Base-by-base conservation (phyloP, 768 basidiomycete genomes). In the Termitomyces sp. region DNA sequence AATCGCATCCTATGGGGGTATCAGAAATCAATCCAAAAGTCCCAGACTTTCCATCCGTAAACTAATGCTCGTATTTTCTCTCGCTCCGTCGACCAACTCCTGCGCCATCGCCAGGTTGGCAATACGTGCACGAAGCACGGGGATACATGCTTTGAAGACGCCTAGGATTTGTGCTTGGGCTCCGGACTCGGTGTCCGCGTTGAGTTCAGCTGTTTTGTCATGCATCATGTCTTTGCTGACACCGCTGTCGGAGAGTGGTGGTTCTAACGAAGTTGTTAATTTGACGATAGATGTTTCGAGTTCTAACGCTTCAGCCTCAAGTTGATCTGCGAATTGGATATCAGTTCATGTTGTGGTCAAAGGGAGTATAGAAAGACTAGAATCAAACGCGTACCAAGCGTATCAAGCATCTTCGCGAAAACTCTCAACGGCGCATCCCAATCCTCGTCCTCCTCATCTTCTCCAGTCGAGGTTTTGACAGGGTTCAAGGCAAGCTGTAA, bases 31-130 rank as follows among this genome's bases (percentile, higher is more conserved):
- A 50, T 65, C 62, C 63, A 66, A 59, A 36, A 81, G 63, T 9
- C 79, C 79, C 63, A 83, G 65, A 63, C 79, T 79, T 65, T 83
- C 81, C 74, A 83, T 75, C n/a, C 79, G 72, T 38, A 83, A 65
- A 49, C 70, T 72, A 37, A 81, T 74, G 53, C 77, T 81, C 29
- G 77, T 69, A 60, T 81, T 83, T 67, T 84, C 81, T 49, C 83
- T 79, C 14, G 80, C 78, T 29, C 78, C 77, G 59, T 82, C 79
- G 31, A 84, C 71, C 20, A 85, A 71, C 32, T 81, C 79, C 54
- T 78, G 79, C 0, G 83, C 83, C 76, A 81, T 75, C 14, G 71
- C 63, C 20, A 85, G 63, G 62, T 84, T 84, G 11, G 75, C 75
- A 6, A 74, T 74, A 3, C 83, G 78, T 1, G 80, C 80, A 11